Evolutionary conservation across 106 monocot species (phyloP).

Genomic region (Cymbidium sinense): DNA sequence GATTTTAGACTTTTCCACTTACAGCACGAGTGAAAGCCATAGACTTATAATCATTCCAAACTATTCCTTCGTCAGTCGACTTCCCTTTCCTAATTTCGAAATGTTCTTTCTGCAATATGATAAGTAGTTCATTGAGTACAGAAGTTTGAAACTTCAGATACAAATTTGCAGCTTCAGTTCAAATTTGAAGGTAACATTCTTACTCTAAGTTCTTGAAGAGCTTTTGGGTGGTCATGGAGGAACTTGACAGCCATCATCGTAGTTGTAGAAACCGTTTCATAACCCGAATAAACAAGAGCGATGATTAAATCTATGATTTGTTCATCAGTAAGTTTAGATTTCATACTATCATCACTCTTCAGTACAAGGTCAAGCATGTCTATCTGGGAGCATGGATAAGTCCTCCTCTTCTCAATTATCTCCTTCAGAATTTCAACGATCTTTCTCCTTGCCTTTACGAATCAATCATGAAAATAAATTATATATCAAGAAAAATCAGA

Average conservation of each 20-base stretch:
- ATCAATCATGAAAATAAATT: not conserved
- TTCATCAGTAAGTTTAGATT: conserved; percentile 61
- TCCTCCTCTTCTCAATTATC: conserved; percentile 52
- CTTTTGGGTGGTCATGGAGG: conserved; percentile 77
- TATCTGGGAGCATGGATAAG: conserved; percentile 19
- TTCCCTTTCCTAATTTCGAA: conserved; percentile 59
- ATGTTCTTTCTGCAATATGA: conserved; percentile 65
- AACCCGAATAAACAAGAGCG: conserved; percentile 81
- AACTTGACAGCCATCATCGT: conserved; percentile 96
- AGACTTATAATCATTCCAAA: conserved; percentile 88
- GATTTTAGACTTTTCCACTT: conserved; percentile 10
- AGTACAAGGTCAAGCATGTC: conserved; percentile 79
- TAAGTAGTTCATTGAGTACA: not conserved
- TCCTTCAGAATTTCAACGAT: conserved; percentile 46
- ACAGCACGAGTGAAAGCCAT: conserved; percentile 93
- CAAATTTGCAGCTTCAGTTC: not conserved
- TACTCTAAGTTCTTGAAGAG: conserved; percentile 84
- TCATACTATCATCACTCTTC: conserved; percentile 26
- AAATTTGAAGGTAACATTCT: not conserved
- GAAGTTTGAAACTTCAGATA: not conserved
- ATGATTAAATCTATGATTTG: conserved; percentile 90
- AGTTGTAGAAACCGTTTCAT: conserved; percentile 88
- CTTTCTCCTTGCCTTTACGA: conserved; percentile 69
- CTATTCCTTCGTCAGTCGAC: conserved; percentile 45
- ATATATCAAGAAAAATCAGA: not conserved